A percentile compares a stretch with the other conserved stretches of the same genome.
Conservation (phyloP, 306 rosid species). For the Crotalaria pallida region DNA sequence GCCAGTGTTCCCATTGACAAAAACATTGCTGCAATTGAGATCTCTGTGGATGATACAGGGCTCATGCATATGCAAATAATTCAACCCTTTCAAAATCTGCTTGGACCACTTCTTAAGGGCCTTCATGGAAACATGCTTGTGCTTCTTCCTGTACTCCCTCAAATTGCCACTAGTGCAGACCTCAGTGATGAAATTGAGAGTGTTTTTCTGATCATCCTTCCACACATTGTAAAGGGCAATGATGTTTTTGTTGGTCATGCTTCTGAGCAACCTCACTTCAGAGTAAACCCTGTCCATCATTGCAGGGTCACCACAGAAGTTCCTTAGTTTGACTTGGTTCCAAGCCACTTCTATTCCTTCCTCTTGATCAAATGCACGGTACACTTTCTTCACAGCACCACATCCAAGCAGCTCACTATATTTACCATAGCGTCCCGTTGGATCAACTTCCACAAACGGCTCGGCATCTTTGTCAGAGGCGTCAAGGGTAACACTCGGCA, state of each 20-base stretch:
- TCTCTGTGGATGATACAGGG: slow-evolving; percentile 97
- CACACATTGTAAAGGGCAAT: slow-evolving; percentile 65
- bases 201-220: slow-evolving; percentile 42
- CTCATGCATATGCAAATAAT: slow-evolving; percentile 72
- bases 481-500: slow-evolving; percentile 44
- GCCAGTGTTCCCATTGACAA: slow-evolving; percentile 86
- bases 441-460: slow-evolving; percentile 63
- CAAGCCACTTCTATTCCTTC: slow-evolving; percentile 94
- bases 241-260: slow-evolving; percentile 55
- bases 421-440: slow-evolving; percentile 65
- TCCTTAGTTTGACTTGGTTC: slow-evolving; percentile 83
- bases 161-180: slow-evolving; percentile 86
- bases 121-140: slow-evolving; percentile 69
- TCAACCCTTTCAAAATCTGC: slow-evolving; percentile 72
- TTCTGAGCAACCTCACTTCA: slow-evolving; percentile 63
- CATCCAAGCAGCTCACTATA: slow-evolving; percentile 64
- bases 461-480: slow-evolving; percentile 53
- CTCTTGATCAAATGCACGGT: slow-evolving; percentile 86
- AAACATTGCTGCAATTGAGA: slow-evolving; percentile 90
- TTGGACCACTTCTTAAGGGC: slow-evolving; percentile 87
- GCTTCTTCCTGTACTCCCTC: slow-evolving; percentile 88
- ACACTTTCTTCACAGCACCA: slow-evolving; percentile 88
- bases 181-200: slow-evolving; percentile 81
- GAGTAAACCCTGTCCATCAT: slow-evolving; percentile 77
- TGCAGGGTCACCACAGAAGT: slow-evolving; percentile 54